Conservation (phyloP, 202 grass and related monocot genomes). For the Elaeis oleifera region DNA sequence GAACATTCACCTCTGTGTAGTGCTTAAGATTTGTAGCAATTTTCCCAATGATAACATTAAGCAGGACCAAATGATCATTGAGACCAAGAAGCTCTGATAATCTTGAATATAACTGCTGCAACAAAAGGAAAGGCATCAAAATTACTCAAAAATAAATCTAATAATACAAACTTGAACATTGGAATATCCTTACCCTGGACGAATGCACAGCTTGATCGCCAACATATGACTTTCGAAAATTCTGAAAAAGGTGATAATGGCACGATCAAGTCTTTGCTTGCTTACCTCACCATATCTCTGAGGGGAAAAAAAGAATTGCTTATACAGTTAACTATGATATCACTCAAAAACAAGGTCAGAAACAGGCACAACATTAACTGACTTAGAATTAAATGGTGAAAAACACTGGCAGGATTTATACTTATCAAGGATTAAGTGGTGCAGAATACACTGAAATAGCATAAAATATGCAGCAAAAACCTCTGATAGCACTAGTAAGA, state of each 20-base stretch:
- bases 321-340: too few species aligned
- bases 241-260: slow-evolving; percentile 93
- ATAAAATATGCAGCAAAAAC: too few species aligned
- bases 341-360: too few species aligned
- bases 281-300: slow-evolving; percentile 92
- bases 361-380: too few species aligned
- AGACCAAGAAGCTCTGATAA: slow-evolving; percentile 95
- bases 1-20: slow-evolving; percentile 66
- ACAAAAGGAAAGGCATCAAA: slow-evolving; percentile 26
- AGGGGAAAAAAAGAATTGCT: slow-evolving; percentile 15
- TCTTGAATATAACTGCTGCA: slow-evolving; percentile 98
- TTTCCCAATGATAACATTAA: slow-evolving; percentile 96
- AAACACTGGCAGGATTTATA: too few species aligned
- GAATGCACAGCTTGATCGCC: slow-evolving; percentile 93
- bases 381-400: too few species aligned
- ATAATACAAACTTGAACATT: too few species aligned
- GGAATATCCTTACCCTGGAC: slow-evolving; percentile 48
- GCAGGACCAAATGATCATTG: slow-evolving; percentile 95
- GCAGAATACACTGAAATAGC: too few species aligned
- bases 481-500: too few species aligned
- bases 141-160: neutral
- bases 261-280: slow-evolving; percentile 95
- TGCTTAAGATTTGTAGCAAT: slow-evolving; percentile 96
- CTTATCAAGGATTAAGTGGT: too few species aligned
- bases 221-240: slow-evolving; percentile 95